Evolutionary conservation across 225 moss, liverwort and hornwort genomes (phyloP).

Genomic region (Neckera pumila): DNA sequence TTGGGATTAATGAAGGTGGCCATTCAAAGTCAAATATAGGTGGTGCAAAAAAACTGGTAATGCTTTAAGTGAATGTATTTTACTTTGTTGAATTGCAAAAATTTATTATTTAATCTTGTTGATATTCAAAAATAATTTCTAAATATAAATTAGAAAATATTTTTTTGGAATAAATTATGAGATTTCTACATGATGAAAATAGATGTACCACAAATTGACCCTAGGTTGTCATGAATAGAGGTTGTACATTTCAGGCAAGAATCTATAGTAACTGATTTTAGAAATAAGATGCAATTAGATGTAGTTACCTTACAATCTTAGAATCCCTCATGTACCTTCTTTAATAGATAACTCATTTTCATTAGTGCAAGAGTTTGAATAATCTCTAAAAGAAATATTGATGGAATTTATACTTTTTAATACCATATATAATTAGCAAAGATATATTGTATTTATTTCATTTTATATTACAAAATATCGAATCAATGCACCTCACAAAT

Average conservation of each 20-base stretch:
- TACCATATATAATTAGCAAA: background rate
- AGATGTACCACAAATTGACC: background rate
- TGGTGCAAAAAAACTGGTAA: no score
- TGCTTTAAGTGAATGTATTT: background rate
- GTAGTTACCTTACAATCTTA: no score
- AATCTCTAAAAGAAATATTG: background rate
- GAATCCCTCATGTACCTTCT: fast-evolving
- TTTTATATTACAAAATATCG: background rate
- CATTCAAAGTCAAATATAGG: background rate
- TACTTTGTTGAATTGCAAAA: background rate
- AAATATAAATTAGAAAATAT: background rate
- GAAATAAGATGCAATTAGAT: background rate
- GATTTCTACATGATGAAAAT: fast-evolving
- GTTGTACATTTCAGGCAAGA: background rate
- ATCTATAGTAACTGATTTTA: background rate
- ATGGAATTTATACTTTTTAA: background rate
- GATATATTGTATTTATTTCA: background rate
- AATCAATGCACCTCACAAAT: background rate
- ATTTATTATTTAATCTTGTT: background rate
- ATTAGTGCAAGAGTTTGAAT: background rate
- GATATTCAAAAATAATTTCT: background rate
- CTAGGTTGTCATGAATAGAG: background rate
- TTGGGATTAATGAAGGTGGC: background rate
- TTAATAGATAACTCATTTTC: background rate
- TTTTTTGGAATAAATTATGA: background rate